A percentile compares a stretch with the other conserved stretches of the same genome.
phyloP scores from a whole-genome alignment of 805 yeast species.

The Brettanomyces naardenensis region DNA sequence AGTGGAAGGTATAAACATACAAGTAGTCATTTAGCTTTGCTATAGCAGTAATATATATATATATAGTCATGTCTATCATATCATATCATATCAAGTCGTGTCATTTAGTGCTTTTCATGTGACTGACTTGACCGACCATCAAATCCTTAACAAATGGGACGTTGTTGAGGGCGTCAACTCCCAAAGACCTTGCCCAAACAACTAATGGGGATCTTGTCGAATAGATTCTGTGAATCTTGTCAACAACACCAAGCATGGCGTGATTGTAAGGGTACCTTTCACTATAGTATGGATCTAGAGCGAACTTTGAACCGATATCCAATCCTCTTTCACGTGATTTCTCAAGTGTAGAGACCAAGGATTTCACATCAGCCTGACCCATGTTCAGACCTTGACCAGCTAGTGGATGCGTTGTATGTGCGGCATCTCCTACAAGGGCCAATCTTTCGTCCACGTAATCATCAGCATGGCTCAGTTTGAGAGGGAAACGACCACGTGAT shows the following conservation, averaged over 20 bases:
- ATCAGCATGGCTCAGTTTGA: slow-evolving; percentile 85
- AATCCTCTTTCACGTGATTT: slow-evolving; percentile 67
- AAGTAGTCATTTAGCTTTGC: no score
- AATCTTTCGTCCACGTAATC: slow-evolving; percentile 75
- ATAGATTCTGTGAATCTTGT: slow-evolving; percentile 83
- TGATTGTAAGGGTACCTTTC: slow-evolving; percentile 79
- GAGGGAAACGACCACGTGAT: slow-evolving; percentile 83
- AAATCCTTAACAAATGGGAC: slow-evolving; percentile 59
- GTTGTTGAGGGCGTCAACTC: slow-evolving; percentile 61
- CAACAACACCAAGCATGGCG: slow-evolving; percentile 77
- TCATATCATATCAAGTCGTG: no score
- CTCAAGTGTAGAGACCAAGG: slow-evolving; percentile 62
- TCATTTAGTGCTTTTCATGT: no score
- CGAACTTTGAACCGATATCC: slow-evolving; percentile 77
- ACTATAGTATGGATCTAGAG: slow-evolving; percentile 80
- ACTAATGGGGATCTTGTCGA: slow-evolving; percentile 65
- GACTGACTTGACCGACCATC: slow-evolving; percentile 45
- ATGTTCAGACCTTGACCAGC: slow-evolving; percentile 98
- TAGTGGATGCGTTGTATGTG: slow-evolving; percentile 93
- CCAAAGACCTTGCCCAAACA: slow-evolving; percentile 67
- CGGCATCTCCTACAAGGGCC: slow-evolving; percentile 97
- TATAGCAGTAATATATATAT: no score
- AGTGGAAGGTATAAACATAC: no score
- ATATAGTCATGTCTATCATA: no score
- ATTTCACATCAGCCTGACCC: slow-evolving; percentile 91